phyloP scores from a whole-genome alignment of 2,329 filamentous ascomycete genomes.

The Phoma sp. region DNA sequence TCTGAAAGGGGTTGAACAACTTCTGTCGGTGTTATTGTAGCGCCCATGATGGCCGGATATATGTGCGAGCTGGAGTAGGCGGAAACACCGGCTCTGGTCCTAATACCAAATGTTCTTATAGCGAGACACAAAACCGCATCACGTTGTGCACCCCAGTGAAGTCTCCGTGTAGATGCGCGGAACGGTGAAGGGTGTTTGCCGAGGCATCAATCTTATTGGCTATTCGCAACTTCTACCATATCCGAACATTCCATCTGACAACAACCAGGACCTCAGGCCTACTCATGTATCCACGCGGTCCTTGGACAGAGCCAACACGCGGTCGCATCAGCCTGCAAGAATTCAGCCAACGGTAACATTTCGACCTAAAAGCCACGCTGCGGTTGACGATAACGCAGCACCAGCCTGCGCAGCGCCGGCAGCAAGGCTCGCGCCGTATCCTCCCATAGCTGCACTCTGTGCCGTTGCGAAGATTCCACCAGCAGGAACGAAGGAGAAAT shows the following conservation, averaged over 20 bases:
- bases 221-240: conserved; percentile 8
- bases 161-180: too few species aligned
- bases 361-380: conserved; percentile 15
- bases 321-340: background rate
- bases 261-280: background rate
- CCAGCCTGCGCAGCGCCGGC: conserved; percentile 28
- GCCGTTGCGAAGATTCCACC: conserved; percentile 30
- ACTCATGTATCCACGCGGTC: background rate
- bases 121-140: too few species aligned
- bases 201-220: conserved; percentile 19
- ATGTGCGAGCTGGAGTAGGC: background rate
- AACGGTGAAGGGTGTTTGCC: conserved; percentile 1
- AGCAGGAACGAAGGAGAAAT: conserved; percentile 28
- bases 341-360: background rate
- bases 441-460: conserved; percentile 43
- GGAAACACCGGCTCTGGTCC: too few species aligned
- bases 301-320: background rate
- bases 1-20: conserved; percentile 33
- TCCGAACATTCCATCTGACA: background rate
- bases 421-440: conserved; percentile 34
- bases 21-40: conserved; percentile 8
- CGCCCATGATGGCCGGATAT: conserved; percentile 11
- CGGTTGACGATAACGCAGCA: conserved; percentile 22
- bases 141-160: too few species aligned
- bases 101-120: too few species aligned